Base-by-base conservation (phyloP, 2,329 filamentous ascomycete species). In the Pseudogymnoascus sp. region DNA sequence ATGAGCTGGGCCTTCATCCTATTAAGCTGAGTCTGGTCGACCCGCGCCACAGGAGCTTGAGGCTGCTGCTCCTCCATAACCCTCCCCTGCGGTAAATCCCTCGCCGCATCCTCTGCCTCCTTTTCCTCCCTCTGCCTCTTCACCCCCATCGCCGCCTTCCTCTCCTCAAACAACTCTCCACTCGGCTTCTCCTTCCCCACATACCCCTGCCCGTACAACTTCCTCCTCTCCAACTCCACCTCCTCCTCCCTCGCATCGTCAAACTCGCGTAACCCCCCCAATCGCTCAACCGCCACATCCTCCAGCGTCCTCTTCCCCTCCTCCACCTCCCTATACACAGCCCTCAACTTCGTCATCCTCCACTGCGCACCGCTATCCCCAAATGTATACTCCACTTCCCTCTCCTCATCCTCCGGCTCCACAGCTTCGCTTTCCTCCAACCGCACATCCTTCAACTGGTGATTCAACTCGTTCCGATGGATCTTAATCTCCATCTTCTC, bases 331-430 rank as follows among this genome's bases (percentile, higher is more conserved):
- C 85, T 83, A 74, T 96, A 96, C 1, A 96, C 90, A 10, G 86
- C 89, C 68, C 89, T 92, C 34, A 99, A 83, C 75, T 93, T 97
- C 5, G 89, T 96, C 93, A 99, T 96, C 60, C 96, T 87, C 95
- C 96, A 99, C 70, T 91, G 85, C 12, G 93, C 93, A 0, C 95
- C 93, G 5, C 84, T 78, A 73, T 99, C 95, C 16, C 96, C 95
- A 75, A 99, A 96, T 0, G 79, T 90, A 73, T 97, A 99, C 64
- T 84, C 80, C 7, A 96, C 84, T 63, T 89, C 83, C 62, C 85
- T 80, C 51, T 85, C 78, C 1, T 82, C 79, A 5, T 83, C 74
- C 21, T 80, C 66, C 1, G 29, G 6, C n/a, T 66, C 77, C 8
- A 84, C 73, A 12, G 84, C 80, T 29, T 84, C 81, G 0, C 75